Base-by-base conservation (phyloP, 176 grass and related monocot genomes). In the Oropetium thomaeum region DNA sequence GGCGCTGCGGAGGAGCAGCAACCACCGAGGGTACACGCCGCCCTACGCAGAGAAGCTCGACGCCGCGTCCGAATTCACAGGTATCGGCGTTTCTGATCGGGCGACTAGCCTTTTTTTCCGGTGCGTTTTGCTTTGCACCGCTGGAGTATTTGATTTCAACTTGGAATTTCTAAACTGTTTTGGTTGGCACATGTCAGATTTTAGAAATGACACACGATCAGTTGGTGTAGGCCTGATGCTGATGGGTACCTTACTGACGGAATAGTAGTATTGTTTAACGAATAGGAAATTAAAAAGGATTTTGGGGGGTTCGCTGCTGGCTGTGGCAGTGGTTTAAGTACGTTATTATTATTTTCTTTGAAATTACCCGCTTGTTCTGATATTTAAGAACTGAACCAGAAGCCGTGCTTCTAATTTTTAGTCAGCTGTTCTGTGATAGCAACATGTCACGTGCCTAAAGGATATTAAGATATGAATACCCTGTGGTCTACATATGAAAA, bases 11-110 rank as follows among this genome's bases (percentile, higher is more conserved):
- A 55, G 70, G 72, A 66, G 76, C 80, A 64, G 69, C 48, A 62
- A 5, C 58, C 75, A 89, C 89, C 84, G 84, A 0, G 91, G 91
- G 26, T 97, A 93, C 81, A 92, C 95, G 37, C 58, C 86, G 52
- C 80, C 70, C 29, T 92, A 89, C 83, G 74, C 78, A 47, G 95
- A 93, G 79, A 97, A 70, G 32, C 84, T 93, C 10, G 91, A 97
- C 64, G 65, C 69, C 6, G 79, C 90, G 1, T 92, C 89, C 31
- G 8, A 72, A 84, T 89, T 89, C 27, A 47, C 39, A 84, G 90
- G 93, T 92, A n/a, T 32, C 1, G 27, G 22, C n/a, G n/a, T 59
- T 48, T 44, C 29, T 39, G n/a, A 22, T 52, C 55, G 10, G 51
- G 1, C 30, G 15, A 8, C 16, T 15, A 10, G 59, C 23, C 63